Evolutionary conservation across 2,329 filamentous ascomycete species (phyloP).

Genomic region (Talaromyces verruculosus): DNA sequence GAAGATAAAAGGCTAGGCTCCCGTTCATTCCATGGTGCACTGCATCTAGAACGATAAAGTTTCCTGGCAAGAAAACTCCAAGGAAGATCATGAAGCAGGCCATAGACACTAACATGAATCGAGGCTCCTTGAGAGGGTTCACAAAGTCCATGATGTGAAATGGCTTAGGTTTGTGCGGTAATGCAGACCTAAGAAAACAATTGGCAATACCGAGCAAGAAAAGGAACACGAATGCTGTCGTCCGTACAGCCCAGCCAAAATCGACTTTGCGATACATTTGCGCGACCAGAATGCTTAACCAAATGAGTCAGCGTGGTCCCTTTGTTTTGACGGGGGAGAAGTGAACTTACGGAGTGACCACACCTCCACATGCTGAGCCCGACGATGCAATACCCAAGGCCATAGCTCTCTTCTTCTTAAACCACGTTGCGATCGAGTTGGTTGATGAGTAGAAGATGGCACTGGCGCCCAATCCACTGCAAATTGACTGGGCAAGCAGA

Average conservation of each 20-base stretch:
- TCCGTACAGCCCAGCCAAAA: constrained; percentile 59
- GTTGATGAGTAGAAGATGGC: constrained; percentile 49
- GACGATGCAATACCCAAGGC: constrained; percentile 23
- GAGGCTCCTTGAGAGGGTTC: background rate
- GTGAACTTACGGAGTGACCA: constrained; percentile 50
- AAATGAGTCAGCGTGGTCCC: background rate
- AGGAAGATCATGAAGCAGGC: background rate
- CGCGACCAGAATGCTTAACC: constrained; percentile 53
- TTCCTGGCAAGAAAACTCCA: background rate
- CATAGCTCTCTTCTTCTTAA: background rate
- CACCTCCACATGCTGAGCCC: constrained; percentile 53
- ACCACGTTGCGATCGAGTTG: constrained; percentile 54
- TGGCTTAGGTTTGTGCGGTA: constrained; percentile 28
- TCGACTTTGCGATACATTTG: constrained; percentile 56
- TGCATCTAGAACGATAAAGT: background rate
- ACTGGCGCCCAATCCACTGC: constrained; percentile 55
- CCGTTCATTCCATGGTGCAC: background rate
- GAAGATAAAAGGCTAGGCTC: background rate
- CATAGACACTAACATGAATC: background rate
- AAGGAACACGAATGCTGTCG: constrained; percentile 61
- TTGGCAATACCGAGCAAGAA: constrained; percentile 55
- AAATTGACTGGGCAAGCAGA: constrained; percentile 53
- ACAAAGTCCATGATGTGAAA: background rate
- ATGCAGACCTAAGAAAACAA: constrained; percentile 52
- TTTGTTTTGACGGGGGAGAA: background rate